Base-by-base conservation (phyloP, 2,329 filamentous ascomycete genomes). In the Aspergillus unguis region DNA sequence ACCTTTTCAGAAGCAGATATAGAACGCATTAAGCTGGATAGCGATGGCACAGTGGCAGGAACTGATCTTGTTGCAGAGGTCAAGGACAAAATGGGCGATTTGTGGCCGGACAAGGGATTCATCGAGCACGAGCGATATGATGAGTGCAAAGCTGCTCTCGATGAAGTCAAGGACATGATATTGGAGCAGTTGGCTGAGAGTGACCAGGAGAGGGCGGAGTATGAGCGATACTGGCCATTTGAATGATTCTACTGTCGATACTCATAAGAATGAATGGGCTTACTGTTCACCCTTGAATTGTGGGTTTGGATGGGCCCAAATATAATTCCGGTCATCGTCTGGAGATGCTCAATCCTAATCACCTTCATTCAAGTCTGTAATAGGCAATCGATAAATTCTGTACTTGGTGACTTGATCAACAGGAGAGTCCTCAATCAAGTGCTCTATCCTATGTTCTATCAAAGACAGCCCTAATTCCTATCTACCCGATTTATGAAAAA, bases 101-200 rank as follows among this genome's bases (percentile, higher is more conserved):
- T 63, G n/a, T 66, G 62, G 63, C 64, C 63, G 2, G 63, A 65
- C 31, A 63, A 65, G 51, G 64, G 63, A 10, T 61, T 65, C n/a
- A 63, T 66, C 27, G 58, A 65, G 50, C 48, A 62, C 3, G 59
- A 64, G 54, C 53, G 51, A 53, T 67, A 65, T n/a, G 46, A 62
- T 52, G 62, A 61, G n/a, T 65, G 62, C 53, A 65, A 61, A 58
- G 60, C 58, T 59, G 61, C 52, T 1, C 60, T 68, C 8, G 7
- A 54, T 3, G 40, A 65, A 55, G 44, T 64, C 29, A 68, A 63
- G 51, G 28, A n/a, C 43, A 56, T 53, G 48, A 58, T 67, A 43
- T 50, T 66, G 44, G 55, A 62, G 27, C 56, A 67, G 58, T 58
- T 65, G 44, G 59, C 60, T 36, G 59, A 63, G n/a, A 61, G 46